A percentile compares a stretch with the other conserved stretches of the same genome.
phyloP scores from a whole-genome alignment of 768 basidiomycete species.

The Suillus hirtellus region DNA sequence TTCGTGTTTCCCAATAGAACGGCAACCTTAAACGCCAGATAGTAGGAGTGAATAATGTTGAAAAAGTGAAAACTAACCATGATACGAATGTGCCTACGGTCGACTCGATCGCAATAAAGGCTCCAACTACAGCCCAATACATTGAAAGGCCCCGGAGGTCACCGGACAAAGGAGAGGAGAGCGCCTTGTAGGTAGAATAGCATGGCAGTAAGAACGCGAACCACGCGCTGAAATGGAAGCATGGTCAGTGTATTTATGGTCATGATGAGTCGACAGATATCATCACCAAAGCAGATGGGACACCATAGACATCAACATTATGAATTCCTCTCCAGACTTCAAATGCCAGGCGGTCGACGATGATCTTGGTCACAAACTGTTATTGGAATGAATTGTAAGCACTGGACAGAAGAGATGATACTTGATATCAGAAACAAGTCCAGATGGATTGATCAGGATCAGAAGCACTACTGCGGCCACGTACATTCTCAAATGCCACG shows the following conservation, averaged over 20 bases:
- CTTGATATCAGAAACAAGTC: neutral
- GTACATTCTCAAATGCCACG: neutral
- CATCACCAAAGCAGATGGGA: constrained; percentile 52
- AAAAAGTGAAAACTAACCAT: constrained; percentile 46
- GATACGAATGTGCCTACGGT: constrained; percentile 62
- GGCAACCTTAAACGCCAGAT: constrained; percentile 53
- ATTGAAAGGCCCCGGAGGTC: constrained; percentile 57
- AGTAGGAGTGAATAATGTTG: constrained; percentile 19
- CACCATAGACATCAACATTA: constrained; percentile 50
- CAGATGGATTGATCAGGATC: neutral
- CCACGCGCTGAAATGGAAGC: constrained; percentile 53
- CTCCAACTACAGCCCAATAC: constrained; percentile 67
- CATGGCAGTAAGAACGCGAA: constrained; percentile 67
- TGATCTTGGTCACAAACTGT: neutral
- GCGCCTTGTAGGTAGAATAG: constrained; percentile 67
- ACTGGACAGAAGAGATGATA: neutral
- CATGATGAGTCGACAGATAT: neutral
- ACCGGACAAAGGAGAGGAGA: constrained; percentile 52
- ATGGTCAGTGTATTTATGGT: constrained; percentile 5
- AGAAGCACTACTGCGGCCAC: neutral
- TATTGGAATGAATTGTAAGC: neutral
- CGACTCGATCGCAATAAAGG: constrained; percentile 63
- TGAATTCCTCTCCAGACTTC: constrained; percentile 12
- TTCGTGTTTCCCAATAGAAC: constrained; percentile 75
- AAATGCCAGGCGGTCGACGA: neutral